Evolutionary conservation across 2,329 filamentous ascomycete species (phyloP).

Genomic region (Atkinsonella hypoxylon): DNA sequence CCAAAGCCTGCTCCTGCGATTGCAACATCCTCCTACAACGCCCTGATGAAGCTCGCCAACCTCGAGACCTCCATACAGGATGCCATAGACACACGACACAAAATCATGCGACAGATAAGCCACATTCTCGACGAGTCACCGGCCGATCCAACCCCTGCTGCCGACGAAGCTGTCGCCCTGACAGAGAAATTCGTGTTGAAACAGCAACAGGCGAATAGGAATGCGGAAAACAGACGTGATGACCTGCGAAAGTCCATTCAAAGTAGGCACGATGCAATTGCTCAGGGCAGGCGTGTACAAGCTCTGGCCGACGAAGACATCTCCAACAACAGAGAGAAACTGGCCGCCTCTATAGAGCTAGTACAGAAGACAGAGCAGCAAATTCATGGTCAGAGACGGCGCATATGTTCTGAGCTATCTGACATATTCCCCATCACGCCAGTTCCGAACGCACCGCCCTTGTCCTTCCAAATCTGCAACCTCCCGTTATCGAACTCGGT

Average conservation of each 20-base stretch:
- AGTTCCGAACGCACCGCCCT: conserved; percentile 37
- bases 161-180: conserved; percentile 35
- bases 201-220: conserved; percentile 54
- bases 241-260: conserved; percentile 57
- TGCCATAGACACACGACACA: conserved; percentile 63
- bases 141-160: conserved; percentile 31
- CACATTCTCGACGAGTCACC: conserved; percentile 33
- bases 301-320: conserved; percentile 48
- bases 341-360: conserved; percentile 43
- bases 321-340: conserved; percentile 44
- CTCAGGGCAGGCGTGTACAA: conserved; percentile 47
- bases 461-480: conserved; percentile 75
- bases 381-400: conserved; percentile 74
- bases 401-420: conserved; percentile 74
- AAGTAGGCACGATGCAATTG: conserved; percentile 56
- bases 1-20: conserved; percentile 40
- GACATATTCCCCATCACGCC: conserved; percentile 73
- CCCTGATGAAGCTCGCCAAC: conserved; percentile 77
- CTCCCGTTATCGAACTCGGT: conserved; percentile 69
- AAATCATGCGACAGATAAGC: conserved; percentile 69
- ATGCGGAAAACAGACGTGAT: conserved; percentile 48
- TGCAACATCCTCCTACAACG: conserved; percentile 71
- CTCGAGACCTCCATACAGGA: conserved; percentile 87
- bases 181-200: conserved; percentile 43
- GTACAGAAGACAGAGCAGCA: conserved; percentile 47